Conservation (phyloP, 2,329 filamentous ascomycete species). For the Pseudopyrenochaeta lycopersici region DNA sequence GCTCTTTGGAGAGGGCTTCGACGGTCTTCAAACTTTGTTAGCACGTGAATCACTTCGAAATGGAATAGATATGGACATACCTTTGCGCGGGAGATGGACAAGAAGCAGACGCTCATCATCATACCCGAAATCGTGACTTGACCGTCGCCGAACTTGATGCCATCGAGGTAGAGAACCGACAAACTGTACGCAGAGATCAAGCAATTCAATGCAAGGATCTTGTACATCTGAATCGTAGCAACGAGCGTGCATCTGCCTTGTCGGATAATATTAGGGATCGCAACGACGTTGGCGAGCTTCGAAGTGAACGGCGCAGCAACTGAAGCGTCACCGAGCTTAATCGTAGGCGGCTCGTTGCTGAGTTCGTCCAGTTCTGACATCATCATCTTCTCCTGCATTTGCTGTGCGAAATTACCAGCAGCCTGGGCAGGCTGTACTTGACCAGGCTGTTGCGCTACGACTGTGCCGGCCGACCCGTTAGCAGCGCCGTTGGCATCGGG, state of each 20-base stretch:
- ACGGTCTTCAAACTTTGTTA: slow-evolving; percentile 69
- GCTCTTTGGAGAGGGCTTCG: slow-evolving; percentile 93
- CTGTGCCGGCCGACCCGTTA: slow-evolving; percentile 32
- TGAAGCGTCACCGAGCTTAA: slow-evolving; percentile 96
- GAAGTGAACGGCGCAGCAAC: slow-evolving; percentile 97
- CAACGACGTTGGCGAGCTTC: slow-evolving; percentile 95
- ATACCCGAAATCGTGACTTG: slow-evolving; percentile 99
- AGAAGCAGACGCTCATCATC: slow-evolving; percentile 99
- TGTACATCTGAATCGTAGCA: slow-evolving; percentile 99
- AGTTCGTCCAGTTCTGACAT: slow-evolving; percentile 77
- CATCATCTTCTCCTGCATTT: slow-evolving; percentile 82
- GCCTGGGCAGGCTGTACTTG: slow-evolving; percentile 67
- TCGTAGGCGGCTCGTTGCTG: slow-evolving; percentile 88
- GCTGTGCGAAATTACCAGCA: slow-evolving; percentile 74
- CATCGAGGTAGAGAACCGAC: slow-evolving; percentile 94
- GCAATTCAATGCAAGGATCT: slow-evolving; percentile 97
- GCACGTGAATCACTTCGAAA: slow-evolving; percentile 10
- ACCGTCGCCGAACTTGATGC: slow-evolving; percentile 98
- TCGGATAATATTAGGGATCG: slow-evolving; percentile 97
- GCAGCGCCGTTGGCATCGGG: slow-evolving; percentile 59
- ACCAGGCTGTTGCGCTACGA: slow-evolving; percentile 54
- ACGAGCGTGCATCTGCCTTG: slow-evolving; percentile 97
- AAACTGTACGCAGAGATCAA: slow-evolving; percentile 97
- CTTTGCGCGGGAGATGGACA: slow-evolving; percentile 97
- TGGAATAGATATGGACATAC: slow-evolving; percentile 49